Conservation (phyloP, 208 protist species). For the Vickermania ingenoplastis region DNA sequence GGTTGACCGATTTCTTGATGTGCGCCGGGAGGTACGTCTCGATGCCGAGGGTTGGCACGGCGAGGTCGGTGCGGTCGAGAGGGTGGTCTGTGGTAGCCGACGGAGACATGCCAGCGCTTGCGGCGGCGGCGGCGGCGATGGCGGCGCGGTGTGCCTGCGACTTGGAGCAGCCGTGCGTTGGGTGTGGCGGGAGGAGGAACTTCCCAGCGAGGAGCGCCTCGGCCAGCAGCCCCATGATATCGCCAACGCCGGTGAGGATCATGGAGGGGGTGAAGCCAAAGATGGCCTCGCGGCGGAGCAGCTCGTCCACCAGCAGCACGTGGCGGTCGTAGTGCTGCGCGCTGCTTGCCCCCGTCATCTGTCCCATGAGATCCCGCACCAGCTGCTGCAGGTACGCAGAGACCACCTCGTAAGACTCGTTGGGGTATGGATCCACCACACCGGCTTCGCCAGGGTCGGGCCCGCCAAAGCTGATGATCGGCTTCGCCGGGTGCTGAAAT, state of each 20-base stretch:
- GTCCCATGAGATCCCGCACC: conserved; percentile 17
- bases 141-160: not conserved
- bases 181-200: conserved; percentile 2
- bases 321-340: conserved; percentile 16
- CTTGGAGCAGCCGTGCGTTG: not conserved
- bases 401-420: conserved; percentile 7
- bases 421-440: not conserved
- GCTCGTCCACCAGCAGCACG: conserved; percentile 35
- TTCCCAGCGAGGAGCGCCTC: conserved; percentile 14
- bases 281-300: conserved; percentile 37
- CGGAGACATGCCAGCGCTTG: no score
- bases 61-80: not conserved
- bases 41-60: not conserved
- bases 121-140: conserved; percentile 1
- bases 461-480: not conserved
- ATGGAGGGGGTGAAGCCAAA: conserved; percentile 53
- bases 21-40: not conserved
- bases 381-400: conserved; percentile 15
- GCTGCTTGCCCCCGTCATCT: conserved; percentile 19
- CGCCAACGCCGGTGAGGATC: conserved; percentile 43
- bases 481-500: not conserved
- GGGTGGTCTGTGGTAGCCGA: not conserved
- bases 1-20: not conserved
- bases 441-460: not conserved
- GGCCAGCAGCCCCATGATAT: conserved; percentile 16